Percentiles rank a stretch among this genome's conserved stretches.
These are phyloP conservation scores for Metarhizium sp. DNA, from an alignment of 2,329 filamentous ascomycete genomes.

Conservation along the genomic window DNA sequence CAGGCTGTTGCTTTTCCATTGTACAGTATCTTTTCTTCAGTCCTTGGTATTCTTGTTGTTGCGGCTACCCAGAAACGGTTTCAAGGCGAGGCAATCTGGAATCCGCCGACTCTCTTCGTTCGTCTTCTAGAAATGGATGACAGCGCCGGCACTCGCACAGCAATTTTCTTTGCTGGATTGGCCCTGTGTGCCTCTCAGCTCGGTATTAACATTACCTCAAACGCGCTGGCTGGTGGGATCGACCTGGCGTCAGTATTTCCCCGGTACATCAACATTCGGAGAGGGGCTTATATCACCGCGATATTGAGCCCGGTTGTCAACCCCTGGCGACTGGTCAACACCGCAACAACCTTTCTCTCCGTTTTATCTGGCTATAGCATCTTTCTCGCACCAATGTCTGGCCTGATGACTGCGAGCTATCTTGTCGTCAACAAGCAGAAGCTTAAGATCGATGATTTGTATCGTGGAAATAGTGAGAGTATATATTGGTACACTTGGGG, in stretches of 20 bases:
- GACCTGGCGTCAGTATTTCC: slow-evolving; percentile 22
- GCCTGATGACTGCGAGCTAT: slow-evolving; percentile 26
- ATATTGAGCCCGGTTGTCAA: slow-evolving; percentile 26
- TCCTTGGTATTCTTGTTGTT: no score
- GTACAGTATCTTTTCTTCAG: no score
- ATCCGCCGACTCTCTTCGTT: no score
- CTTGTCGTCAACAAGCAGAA: slow-evolving; percentile 7
- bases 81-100: no score
- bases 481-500: slow-evolving; percentile 28
- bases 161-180: no score
- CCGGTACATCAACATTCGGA: slow-evolving; percentile 27
- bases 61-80: no score
- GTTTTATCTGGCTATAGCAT: slow-evolving; percentile 27
- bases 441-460: no score
- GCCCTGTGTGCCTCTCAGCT: slow-evolving; percentile 8
- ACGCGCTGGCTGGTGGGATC: slow-evolving; percentile 23
- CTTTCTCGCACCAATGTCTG: slow-evolving; percentile 29
- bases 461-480: no score
- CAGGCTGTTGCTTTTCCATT: no score
- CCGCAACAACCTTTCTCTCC: slow-evolving; percentile 25
- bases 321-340: slow-evolving; percentile 28
- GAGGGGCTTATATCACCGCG: slow-evolving; percentile 27
- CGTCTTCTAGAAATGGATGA: no score
- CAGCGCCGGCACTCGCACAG: no score
- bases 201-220: slow-evolving; percentile 27